phyloP scores from a whole-genome alignment of 1,284 basidiomycete genomes.

The Sanghuangporus sanghuang region DNA sequence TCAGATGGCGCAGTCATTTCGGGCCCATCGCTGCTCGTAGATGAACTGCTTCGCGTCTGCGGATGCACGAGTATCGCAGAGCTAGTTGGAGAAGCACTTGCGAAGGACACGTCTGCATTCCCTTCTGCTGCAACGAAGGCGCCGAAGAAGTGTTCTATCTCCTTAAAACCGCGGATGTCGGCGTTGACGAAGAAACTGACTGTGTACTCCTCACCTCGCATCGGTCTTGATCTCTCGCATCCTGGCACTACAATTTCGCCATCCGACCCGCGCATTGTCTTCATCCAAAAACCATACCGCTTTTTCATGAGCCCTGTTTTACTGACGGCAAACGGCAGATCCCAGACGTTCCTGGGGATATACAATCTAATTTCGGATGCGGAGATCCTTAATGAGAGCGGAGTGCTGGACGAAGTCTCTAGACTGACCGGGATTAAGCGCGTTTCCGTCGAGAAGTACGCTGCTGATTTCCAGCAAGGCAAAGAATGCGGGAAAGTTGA shows the following conservation, averaged over 20 bases:
- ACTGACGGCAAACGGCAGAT: slow-evolving; percentile 55
- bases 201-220: slow-evolving; percentile 61
- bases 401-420: slow-evolving; percentile 29
- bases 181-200: slow-evolving; percentile 10
- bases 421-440: slow-evolving; percentile 41
- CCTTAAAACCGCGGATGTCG: slow-evolving; percentile 23
- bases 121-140: slow-evolving; percentile 22
- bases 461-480: slow-evolving; percentile 44
- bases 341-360: slow-evolving; percentile 62
- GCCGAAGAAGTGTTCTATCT: slow-evolving; percentile 25
- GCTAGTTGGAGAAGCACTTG: slow-evolving; percentile 52
- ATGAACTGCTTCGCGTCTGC: slow-evolving; percentile 54
- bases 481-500: slow-evolving; percentile 34
- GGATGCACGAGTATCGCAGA: slow-evolving; percentile 41
- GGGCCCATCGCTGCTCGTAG: slow-evolving; percentile 71
- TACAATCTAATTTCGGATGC: slow-evolving; percentile 27
- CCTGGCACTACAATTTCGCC: slow-evolving; percentile 34
- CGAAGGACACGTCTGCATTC: slow-evolving; percentile 49
- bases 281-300: slow-evolving; percentile 53
- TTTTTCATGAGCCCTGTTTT: slow-evolving; percentile 55
- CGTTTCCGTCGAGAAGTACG: slow-evolving; percentile 44
- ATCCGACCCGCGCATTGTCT: slow-evolving; percentile 50
- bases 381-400: slow-evolving; percentile 20
- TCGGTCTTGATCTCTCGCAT: slow-evolving; percentile 70
- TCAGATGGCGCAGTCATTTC: slow-evolving; percentile 50